Base-by-base conservation (phyloP, 2,329 filamentous ascomycete genomes). In the Pyrenophora seminiperda region DNA sequence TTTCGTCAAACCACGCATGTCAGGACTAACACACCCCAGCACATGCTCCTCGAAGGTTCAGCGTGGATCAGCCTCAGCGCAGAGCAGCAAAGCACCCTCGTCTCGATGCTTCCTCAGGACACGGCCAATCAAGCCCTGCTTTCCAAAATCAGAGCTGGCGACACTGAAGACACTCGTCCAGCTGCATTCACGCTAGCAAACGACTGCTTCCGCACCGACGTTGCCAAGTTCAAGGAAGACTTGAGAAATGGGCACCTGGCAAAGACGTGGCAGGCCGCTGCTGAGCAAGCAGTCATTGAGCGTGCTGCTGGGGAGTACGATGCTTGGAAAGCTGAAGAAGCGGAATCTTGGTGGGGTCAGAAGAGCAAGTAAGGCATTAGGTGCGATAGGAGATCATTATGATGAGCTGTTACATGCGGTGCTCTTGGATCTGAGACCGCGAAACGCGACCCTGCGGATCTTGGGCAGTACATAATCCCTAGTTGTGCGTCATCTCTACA, bases 331-430 rank as follows among this genome's bases (percentile, higher is more conserved):
- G 77, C 79, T 37, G 66, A 73, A 37, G 78, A 83, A 50, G 79
- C 78, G 11, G 81, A 86, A 63, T 66, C 75, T 47, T 82, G 80
- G 57, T 86, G 82, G 81, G 83, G 82, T 0, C 79, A 83, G 64
- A 82, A 81, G 54, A 75, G 59, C 20, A 55, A 50, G 76, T 63
- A 75, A 70, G 50, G 11, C 20, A 13, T 27, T 11, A 10, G 24
- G 13, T 27, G 24, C 13, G 24, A 27, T 10, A 3, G 24, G 3
- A 27, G 10, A 5, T 11, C 24, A 13, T 27, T 4, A 9, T 10
- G 9, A 10, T 10, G 24, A 27, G 9, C 13, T 11, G 24, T 7
- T 24, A 24, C 13, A 4, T 3, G 24, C 4, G 24, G 24, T 27
- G 10, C 7, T 27, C 24, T 27, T 27, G 9, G 10, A 11, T 27